Conservation (phyloP, 768 basidiomycete genomes). For the Boletus huronensis region DNA sequence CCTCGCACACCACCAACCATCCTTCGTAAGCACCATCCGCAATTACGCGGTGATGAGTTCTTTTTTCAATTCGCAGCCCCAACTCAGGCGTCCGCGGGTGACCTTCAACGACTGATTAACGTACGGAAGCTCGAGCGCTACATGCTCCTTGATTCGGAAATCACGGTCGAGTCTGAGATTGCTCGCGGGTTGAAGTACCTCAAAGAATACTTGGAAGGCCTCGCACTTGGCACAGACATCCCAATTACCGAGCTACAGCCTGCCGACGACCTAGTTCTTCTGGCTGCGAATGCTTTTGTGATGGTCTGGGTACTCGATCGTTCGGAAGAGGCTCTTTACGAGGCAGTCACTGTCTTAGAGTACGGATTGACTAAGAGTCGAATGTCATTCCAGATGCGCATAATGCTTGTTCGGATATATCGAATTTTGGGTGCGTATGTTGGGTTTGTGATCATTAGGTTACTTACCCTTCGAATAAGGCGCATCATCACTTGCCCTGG, state of each 20-base stretch:
- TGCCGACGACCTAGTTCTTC: constrained; percentile 77
- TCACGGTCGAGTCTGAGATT: constrained; percentile 56
- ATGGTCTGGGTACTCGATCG: constrained; percentile 56
- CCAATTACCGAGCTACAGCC: constrained; percentile 80
- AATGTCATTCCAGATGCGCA: constrained; percentile 72
- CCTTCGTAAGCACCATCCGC: constrained; percentile 42
- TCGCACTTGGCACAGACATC: constrained; percentile 63
- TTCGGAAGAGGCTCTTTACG: constrained; percentile 58
- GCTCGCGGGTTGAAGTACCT: constrained; percentile 50
- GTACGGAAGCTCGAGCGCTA: constrained; percentile 70
- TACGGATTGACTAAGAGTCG: constrained; percentile 69
- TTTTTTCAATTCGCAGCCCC: constrained; percentile 15
- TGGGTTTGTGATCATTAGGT: background rate
- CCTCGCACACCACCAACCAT: constrained; percentile 44
- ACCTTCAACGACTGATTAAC: constrained; percentile 69
- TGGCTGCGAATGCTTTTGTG: constrained; percentile 68
- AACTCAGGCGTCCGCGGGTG: constrained; percentile 45
- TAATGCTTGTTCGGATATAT: constrained; percentile 78
- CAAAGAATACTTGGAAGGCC: constrained; percentile 59
- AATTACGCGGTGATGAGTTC: constrained; percentile 5
- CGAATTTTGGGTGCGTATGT: constrained; percentile 63
- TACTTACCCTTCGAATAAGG: constrained; percentile 41
- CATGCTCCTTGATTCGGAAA: constrained; percentile 45
- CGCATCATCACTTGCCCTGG: constrained; percentile 65
- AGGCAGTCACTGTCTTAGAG: constrained; percentile 65